Conservation (phyloP, 495 filamentous ascomycete species). For the Amniculicola lignicola region DNA sequence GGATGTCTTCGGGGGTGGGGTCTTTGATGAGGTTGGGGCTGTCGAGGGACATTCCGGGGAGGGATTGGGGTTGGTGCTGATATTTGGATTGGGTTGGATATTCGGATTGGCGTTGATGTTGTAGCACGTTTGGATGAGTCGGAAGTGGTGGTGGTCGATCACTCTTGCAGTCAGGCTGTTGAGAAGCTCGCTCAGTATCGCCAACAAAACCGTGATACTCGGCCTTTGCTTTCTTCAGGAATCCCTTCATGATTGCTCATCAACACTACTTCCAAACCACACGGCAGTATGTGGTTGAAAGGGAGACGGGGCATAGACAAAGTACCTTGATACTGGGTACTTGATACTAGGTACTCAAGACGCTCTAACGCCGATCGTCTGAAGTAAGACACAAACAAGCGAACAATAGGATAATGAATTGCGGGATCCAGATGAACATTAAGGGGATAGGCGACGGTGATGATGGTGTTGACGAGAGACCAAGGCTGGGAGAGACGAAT, state of each 20-base stretch:
- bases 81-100: conserved; percentile 2
- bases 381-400: no score
- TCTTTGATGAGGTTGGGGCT: conserved; percentile 36
- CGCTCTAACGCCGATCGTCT: no score
- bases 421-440: no score
- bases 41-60: conserved; percentile 12
- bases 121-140: not conserved
- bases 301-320: not conserved
- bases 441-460: no score
- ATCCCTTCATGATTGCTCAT: conserved; percentile 30
- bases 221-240: conserved; percentile 37
- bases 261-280: no score
- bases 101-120: not conserved
- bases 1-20: conserved; percentile 46
- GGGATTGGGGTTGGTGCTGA: not conserved
- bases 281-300: no score
- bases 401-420: no score
- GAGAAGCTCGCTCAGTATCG: not conserved
- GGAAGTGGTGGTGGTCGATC: not conserved
- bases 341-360: no score
- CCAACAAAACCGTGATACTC: conserved; percentile 2
- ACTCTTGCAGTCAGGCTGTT: not conserved
- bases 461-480: no score
- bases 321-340: conserved; percentile 11
- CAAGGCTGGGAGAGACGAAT: no score